Percentiles rank a stretch among this genome's conserved stretches.
Conservation (phyloP, 2,329 filamentous ascomycete species). For the Xylaria sp. region DNA sequence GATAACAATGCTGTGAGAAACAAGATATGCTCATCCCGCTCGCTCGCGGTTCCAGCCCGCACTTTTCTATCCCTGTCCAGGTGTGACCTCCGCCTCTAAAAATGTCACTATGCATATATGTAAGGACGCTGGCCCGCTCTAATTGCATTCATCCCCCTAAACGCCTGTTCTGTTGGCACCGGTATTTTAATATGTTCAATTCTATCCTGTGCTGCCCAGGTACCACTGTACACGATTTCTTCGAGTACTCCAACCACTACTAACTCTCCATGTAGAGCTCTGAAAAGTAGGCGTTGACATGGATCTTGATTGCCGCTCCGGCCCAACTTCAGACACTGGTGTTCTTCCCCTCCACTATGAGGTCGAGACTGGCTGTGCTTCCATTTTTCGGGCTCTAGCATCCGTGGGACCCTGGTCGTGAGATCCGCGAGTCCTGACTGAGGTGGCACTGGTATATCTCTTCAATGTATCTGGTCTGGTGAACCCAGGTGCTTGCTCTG, state of each 20-base stretch:
- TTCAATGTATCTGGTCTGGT: conserved; percentile 39
- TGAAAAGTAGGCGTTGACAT: conserved; percentile 21
- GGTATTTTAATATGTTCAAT: conserved; percentile 5
- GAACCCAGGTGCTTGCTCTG: conserved; percentile 31
- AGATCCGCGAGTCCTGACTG: conserved; percentile 35
- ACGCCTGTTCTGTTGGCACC: conserved; percentile 21
- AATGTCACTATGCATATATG: conserved; percentile 5
- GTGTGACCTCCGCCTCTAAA: conserved; percentile 42
- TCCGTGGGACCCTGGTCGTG: conserved; percentile 27
- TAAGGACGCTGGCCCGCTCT: background rate
- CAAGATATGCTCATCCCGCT: too few relatives aligned
- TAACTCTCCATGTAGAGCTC: conserved; percentile 32
- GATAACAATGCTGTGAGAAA: background rate
- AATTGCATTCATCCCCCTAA: background rate
- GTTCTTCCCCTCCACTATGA: conserved; percentile 42
- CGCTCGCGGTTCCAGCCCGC: background rate
- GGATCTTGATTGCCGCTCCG: background rate
- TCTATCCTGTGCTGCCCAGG: conserved; percentile 41
- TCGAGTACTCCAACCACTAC: conserved; percentile 6
- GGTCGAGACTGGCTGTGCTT: conserved; percentile 40
- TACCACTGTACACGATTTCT: conserved; percentile 37
- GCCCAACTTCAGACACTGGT: background rate
- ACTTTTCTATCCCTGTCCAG: conserved; percentile 22
- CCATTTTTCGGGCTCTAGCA: conserved; percentile 36
- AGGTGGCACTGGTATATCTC: conserved; percentile 39